A percentile compares a stretch with the other conserved stretches of the same genome.
phyloP scores from a whole-genome alignment of 345 rosid genomes.

The Dipteronia sinensis region DNA sequence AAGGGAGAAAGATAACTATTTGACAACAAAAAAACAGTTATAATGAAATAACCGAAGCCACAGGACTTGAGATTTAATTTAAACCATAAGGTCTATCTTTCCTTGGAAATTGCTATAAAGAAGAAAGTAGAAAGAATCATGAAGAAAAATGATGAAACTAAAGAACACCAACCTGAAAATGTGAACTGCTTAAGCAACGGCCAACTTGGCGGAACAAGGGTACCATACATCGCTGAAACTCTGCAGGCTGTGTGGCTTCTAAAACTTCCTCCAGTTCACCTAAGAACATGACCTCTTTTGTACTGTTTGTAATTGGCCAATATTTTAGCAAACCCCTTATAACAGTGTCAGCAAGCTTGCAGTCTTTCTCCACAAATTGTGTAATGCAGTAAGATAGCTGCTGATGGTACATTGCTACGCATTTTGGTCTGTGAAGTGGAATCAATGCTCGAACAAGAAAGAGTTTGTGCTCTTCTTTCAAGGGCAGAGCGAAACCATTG shows the following conservation, averaged over 20 bases:
- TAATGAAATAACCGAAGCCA: constrained; percentile 8
- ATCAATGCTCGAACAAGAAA: constrained; percentile 81
- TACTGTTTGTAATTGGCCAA: constrained; percentile 90
- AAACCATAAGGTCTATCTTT: neutral
- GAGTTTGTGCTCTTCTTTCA: constrained; percentile 91
- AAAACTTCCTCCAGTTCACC: constrained; percentile 88
- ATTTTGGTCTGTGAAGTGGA: constrained; percentile 88
- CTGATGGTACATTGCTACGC: constrained; percentile 72
- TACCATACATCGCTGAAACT: constrained; percentile 89
- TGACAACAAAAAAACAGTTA: neutral
- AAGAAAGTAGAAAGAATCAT: constrained; percentile 2
- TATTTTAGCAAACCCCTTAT: constrained; percentile 75
- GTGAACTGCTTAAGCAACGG: constrained; percentile 79
- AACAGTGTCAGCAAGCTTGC: constrained; percentile 81
- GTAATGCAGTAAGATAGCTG: constrained; percentile 83
- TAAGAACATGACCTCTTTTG: constrained; percentile 87
- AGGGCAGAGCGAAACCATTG: constrained; percentile 82
- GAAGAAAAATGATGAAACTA: constrained; percentile 7
- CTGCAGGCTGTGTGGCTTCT: constrained; percentile 84
- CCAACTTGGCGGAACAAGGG: constrained; percentile 68
- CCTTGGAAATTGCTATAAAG: neutral
- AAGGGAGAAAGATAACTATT: neutral
- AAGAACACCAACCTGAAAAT: constrained; percentile 67
- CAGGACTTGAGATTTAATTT: neutral
- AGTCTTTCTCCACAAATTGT: constrained; percentile 86